A percentile compares a stretch with the other conserved stretches of the same genome.
phyloP scores from a whole-genome alignment of 2,329 filamentous ascomycete species.

The Amauroascus niger region DNA sequence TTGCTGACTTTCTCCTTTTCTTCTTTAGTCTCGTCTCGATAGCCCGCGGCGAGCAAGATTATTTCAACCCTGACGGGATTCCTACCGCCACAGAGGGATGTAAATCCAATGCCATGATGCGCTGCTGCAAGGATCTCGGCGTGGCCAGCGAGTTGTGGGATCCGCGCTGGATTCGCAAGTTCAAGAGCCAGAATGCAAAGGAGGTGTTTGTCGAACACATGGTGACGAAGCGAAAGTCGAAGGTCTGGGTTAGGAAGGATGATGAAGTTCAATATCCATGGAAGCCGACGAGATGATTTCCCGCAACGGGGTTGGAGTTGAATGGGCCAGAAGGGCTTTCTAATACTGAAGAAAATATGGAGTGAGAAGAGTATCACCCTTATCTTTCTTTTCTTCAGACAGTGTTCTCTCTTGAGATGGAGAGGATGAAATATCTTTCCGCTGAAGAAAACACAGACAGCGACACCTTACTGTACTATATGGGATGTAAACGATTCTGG shows the following conservation, averaged over 20 bases:
- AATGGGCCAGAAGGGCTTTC: too few relatives aligned
- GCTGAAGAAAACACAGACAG: too few relatives aligned
- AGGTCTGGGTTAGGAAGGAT: slow-evolving; percentile 78
- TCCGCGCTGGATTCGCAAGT: slow-evolving; percentile 76
- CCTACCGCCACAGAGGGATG: slow-evolving; percentile 92
- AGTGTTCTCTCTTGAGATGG: too few relatives aligned
- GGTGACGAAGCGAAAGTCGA: slow-evolving; percentile 76
- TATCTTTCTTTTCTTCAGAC: too few relatives aligned
- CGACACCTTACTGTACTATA: background rate
- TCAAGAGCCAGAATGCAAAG: slow-evolving; percentile 62
- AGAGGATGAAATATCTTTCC: background rate
- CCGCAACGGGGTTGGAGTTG: background rate
- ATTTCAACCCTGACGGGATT: slow-evolving; percentile 81
- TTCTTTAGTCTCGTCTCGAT: slow-evolving; percentile 69
- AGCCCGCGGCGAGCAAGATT: slow-evolving; percentile 87
- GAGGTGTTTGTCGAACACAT: slow-evolving; percentile 87
- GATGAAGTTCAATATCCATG: slow-evolving; percentile 59
- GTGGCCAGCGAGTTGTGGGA: slow-evolving; percentile 96
- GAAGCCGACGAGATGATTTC: slow-evolving; percentile 30
- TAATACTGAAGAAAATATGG: too few relatives aligned
- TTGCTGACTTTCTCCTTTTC: background rate
- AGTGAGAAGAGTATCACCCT: too few relatives aligned
- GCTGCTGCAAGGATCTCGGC: slow-evolving; percentile 95
- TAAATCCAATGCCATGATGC: slow-evolving; percentile 95
- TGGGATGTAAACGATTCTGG: background rate